Base-by-base conservation (phyloP, 257 asterid species). In the Paraleonurus japonicus region DNA sequence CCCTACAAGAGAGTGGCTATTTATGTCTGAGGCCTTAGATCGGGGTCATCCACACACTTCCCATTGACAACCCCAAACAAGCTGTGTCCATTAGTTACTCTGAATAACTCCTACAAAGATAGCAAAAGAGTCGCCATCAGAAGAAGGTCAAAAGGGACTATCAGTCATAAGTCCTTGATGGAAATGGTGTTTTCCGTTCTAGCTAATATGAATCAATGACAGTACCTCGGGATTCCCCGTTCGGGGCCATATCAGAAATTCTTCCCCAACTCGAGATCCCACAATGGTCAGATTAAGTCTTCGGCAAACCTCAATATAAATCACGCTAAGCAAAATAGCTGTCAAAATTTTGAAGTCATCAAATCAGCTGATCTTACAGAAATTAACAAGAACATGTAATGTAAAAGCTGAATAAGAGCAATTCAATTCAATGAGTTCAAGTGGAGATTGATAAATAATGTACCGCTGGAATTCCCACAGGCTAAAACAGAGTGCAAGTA, bases 261-360 rank as follows among this genome's bases (percentile, higher is more conserved):
- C 98, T 78, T 92, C 99, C 84, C 97, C 98, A 85, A 95, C 98
- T 77, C 90, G 95, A 80, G 99, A 90, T 77, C 98, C 97, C 74
- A 92, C 94, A 69, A 95, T 87, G 47, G 88, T 87, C 82, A 95
- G 88, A 77, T 92, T 88, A 71, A 92, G 95, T 78, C 97, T 85
- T 79, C 80, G 91, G 72, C 97, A 95, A 73, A 95, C 99, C 87
- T 95, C 99, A 74, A 95, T 95, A 45, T 95, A 92, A 63, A 92
- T 88, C 75, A 92, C 91, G 59, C 98, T 90, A 66, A 95, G 88
- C 90, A 95, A 85, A 83, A 95, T 92, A 75, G 91, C 96, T 95
- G 94, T 71, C 26, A 67, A 76, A 15, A 61, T 67, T 58, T 73
- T 35, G 74, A 51, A 75, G 61, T 16, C 57, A 58, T 28, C 35